Evolutionary conservation across 208 protist genomes (phyloP), one percentile per base, ranked within the genome.

Genomic region (Trypanosoma brucei): DNA sequence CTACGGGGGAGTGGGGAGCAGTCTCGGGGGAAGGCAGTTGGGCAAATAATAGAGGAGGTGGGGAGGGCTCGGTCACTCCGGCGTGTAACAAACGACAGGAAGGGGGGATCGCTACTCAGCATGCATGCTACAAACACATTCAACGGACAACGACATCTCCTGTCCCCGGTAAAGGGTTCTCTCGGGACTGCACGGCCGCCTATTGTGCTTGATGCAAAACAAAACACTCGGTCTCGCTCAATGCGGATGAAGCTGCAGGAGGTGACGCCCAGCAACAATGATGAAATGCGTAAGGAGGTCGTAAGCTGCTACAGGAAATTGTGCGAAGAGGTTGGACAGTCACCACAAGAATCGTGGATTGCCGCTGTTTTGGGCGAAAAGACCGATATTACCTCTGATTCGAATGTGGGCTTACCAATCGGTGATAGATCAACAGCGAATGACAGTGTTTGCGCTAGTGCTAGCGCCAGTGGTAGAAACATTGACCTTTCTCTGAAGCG

Each of bases 321-420:
- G 8, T 94, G 83, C 57, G 58, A 62, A 30, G 76, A 81, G 35
- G 39, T 90, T 34, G 76, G 76, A 14, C 80, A 91, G 65, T 45
- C 62, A 62, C 84, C 88, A n/a, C 72, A 83, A 44, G 58, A 65
- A 37, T 67, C 83, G 9, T 91, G 84, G 88, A 72, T 91, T 35
- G 51, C 45, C 4, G 69, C 68, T 1, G 54, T 64, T 14, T 51
- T 73, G 42, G 55, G 30, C 3, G 55, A 9, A 9, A 38, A 38
- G n/a, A 61, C 35, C 4, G 39, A 36, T 7, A 1, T 39, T 36
- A 4, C 6, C 11, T 9, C 7, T 31, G 50, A 54, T 6, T 54
- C 50, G 22, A n/a, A 34, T 6, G 11, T 11, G 6, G 6, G 42
- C 42, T 14, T 14, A 11, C 6, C 6, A 14, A 11, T 46, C 11